These are phyloP conservation scores for Tremellales sp. DNA, from an alignment of 1,284 basidiomycete species.

Conservation along the genomic window DNA sequence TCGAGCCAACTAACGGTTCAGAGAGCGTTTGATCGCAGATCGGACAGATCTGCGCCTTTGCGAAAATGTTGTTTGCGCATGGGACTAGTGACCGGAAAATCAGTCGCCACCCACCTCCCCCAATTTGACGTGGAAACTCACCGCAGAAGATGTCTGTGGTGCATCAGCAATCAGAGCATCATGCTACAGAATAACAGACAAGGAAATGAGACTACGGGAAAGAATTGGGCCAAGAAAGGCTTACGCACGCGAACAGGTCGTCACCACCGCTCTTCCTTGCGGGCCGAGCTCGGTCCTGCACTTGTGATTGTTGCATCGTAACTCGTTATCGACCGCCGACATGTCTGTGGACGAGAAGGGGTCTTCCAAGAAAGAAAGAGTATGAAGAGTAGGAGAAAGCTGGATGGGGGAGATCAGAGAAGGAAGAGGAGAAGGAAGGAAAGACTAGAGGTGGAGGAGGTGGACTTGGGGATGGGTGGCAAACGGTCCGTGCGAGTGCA, in stretches of 20 bases:
- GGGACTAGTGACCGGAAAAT: too few species aligned
- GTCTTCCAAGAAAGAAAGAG: too few species aligned
- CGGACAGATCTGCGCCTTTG: constrained; percentile 18
- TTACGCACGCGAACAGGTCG: constrained; percentile 29
- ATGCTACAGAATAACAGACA: not conserved
- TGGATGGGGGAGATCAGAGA: too few species aligned
- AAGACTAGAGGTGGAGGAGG: not conserved
- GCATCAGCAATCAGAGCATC: not conserved
- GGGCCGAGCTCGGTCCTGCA: constrained; percentile 18
- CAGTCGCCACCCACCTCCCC: too few species aligned
- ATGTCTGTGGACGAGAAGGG: too few species aligned
- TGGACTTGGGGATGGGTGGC: not conserved
- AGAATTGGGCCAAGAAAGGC: not conserved
- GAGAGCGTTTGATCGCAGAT: constrained; percentile 25
- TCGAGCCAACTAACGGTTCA: constrained; percentile 15
- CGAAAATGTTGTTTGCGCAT: constrained; percentile 28
- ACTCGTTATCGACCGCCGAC: constrained; percentile 19
- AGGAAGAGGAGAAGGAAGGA: too few species aligned
- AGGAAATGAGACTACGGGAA: not conserved
- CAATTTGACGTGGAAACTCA: constrained; percentile 6
- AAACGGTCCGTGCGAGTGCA: constrained; percentile 7
- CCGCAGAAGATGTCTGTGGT: constrained; percentile 31
- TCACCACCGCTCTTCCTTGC: constrained; percentile 29
- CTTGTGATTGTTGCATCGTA: constrained; percentile 29
- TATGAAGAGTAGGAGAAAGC: too few species aligned